Percentiles rank a stretch among this genome's conserved stretches.
These are phyloP conservation scores for Suillus decipiens DNA, from an alignment of 768 basidiomycete species.

Conservation along the genomic window DNA sequence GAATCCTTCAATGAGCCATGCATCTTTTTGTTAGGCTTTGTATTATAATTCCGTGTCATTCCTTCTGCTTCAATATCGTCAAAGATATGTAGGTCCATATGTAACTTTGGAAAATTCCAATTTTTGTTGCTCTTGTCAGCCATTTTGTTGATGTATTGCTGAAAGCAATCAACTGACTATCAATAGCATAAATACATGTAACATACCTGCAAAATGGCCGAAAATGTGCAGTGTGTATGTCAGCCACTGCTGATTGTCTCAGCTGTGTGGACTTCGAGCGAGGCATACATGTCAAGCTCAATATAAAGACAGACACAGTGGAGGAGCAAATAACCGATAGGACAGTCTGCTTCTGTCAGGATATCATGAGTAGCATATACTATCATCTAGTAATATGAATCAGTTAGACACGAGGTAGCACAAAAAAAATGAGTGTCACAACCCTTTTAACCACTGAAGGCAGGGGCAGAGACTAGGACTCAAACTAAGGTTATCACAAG, in stretches of 20 bases:
- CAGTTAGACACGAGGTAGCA: background rate
- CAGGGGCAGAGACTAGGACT: too few species aligned
- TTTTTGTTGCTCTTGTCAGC: too few species aligned
- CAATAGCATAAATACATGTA: background rate
- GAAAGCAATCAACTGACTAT: background rate
- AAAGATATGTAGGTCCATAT: slow-evolving; percentile 33
- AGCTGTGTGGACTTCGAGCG: background rate
- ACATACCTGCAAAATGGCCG: background rate
- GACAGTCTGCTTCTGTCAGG: background rate
- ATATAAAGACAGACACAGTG: background rate
- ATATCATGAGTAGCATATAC: background rate
- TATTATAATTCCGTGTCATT: slow-evolving; percentile 32
- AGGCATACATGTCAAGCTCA: background rate
- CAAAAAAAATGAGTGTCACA: too few species aligned
- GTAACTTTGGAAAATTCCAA: slow-evolving; percentile 37
- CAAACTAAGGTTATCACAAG: too few species aligned
- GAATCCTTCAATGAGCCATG: slow-evolving; percentile 28
- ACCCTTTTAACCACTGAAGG: too few species aligned
- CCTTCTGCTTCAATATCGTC: slow-evolving; percentile 36
- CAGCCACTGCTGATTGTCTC: background rate
- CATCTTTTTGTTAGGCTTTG: slow-evolving; percentile 33
- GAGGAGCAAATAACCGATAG: background rate
- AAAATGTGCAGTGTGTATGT: background rate
- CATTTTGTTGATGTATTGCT: too few species aligned
- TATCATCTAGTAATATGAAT: background rate